phyloP scores from a whole-genome alignment of 768 basidiomycete genomes.

The Naganishia randhawae region DNA sequence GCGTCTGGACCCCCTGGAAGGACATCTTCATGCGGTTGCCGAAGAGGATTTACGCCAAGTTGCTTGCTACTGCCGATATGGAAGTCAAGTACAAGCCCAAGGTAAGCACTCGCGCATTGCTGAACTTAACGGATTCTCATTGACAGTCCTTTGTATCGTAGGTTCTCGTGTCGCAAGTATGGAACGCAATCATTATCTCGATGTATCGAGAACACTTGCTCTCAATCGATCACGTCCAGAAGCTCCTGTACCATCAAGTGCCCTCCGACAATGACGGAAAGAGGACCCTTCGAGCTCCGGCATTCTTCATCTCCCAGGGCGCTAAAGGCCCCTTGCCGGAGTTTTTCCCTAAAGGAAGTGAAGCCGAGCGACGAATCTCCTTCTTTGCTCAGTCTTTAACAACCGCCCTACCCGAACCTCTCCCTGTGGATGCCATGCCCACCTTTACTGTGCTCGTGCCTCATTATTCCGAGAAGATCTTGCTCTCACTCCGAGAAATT shows the following conservation, averaged over 20 bases:
- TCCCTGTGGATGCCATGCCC: conserved; percentile 99
- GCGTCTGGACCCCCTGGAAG: conserved; percentile 99
- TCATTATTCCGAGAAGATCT: conserved; percentile 98
- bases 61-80: conserved; percentile 90
- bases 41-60: conserved; percentile 93
- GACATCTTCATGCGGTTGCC: conserved; percentile 94
- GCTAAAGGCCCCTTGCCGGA: conserved; percentile 75
- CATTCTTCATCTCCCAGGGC: conserved; percentile 94
- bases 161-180: conserved; percentile 95
- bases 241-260: conserved; percentile 93
- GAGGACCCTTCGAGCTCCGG: conserved; percentile 86
- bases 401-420: conserved; percentile 83
- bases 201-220: conserved; percentile 99
- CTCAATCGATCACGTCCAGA: conserved; percentile 98
- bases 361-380: conserved; percentile 94
- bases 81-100: conserved; percentile 99
- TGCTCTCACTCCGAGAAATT: conserved; percentile 93
- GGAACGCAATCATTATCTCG: conserved; percentile 99
- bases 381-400: conserved; percentile 99
- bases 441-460: conserved; percentile 98
- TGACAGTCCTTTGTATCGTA: conserved; percentile 51
- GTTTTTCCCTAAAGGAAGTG: conserved; percentile 91
- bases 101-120: conserved; percentile 49
- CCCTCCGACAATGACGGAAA: conserved; percentile 84
- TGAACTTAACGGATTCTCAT: conserved; percentile 20